Evolutionary conservation across 345 rosid genomes (phyloP), one percentile per base, ranked within the genome.

Genomic region (Eucalyptus rudis): DNA sequence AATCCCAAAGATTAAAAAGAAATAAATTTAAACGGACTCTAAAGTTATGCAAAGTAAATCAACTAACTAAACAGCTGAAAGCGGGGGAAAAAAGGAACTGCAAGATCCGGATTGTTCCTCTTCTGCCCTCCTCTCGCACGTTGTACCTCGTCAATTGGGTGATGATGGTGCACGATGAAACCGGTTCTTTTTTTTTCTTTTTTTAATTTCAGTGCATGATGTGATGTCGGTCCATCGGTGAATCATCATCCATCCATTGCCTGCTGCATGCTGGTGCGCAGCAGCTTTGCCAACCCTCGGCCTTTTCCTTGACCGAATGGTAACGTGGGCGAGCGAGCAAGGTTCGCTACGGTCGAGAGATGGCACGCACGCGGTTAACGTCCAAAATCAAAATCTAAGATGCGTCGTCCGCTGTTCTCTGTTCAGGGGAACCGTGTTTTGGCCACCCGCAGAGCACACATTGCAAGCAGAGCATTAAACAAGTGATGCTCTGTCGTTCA

Each of bases 41-140:
- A n/a, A 64, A n/a, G 76, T n/a, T 64, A 15, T 64, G 76, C 76
- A 64, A 64, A 7, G 76, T 64, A n/a, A 64, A 64, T 64, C 76
- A 7, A 15, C 10, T n/a, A n/a, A 64, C 20, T 64, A 64, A 64
- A 64, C 76, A 64, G 20, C 2, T 8, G 20, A 64, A 52, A 52
- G 25, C 1, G 0, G 40, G 19, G 20, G 5, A 1, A 2, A 2
- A 17, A 16, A 43, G 3, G 45, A 71, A 19, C 45, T 71, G 20
- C 81, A 19, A 71, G 83, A 19, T 40, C 47, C 27, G 15, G 3
- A 19, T 20, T 40, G 47, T 76, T 36, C 81, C 47, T 19, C 83
- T 19, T 36, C 45, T 36, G 83, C 25, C 45, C 45, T 24, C 2
- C 83, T 76, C 83, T 76, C 40, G 47, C 47, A 19, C 84, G 2